These are phyloP conservation scores for Teratosphaeria destructans DNA, from an alignment of 2,329 filamentous ascomycete genomes.

Conservation along the genomic window DNA sequence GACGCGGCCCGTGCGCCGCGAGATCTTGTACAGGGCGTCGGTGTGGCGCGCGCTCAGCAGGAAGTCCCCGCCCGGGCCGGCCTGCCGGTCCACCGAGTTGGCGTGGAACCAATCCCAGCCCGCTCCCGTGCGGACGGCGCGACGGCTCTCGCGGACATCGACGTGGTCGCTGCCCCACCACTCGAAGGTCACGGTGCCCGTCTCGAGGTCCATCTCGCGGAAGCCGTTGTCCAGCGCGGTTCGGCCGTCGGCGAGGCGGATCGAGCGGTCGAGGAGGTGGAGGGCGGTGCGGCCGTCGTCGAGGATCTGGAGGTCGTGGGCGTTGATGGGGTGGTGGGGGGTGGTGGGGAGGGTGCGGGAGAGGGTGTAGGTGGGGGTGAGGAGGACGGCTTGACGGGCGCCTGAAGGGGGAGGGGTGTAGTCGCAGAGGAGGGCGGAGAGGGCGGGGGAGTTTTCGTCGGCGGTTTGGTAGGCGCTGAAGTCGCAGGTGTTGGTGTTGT, in stretches of 20 bases:
- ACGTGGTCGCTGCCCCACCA: slow-evolving; percentile 28
- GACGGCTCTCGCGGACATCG: slow-evolving; percentile 23
- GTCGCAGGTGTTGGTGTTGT: background rate
- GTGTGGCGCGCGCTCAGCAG: slow-evolving; percentile 30
- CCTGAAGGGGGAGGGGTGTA: slow-evolving; percentile 1
- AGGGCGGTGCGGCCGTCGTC: background rate
- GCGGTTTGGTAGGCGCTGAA: background rate
- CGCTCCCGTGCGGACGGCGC: background rate
- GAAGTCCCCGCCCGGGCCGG: slow-evolving; percentile 25
- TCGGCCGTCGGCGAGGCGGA: background rate
- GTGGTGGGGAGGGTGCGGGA: background rate
- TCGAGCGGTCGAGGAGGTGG: background rate
- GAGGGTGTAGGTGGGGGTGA: background rate
- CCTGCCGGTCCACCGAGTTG: slow-evolving; percentile 30
- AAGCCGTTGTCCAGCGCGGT: slow-evolving; percentile 4
- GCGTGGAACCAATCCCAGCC: slow-evolving; percentile 20
- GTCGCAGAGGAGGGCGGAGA: background rate
- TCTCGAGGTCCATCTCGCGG: slow-evolving; percentile 23
- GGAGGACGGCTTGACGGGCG: slow-evolving; percentile 1
- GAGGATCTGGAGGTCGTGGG: slow-evolving; percentile 28
- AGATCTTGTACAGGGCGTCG: slow-evolving; percentile 29
- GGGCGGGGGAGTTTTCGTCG: background rate
- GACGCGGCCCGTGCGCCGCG: slow-evolving; percentile 24
- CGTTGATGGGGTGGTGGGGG: slow-evolving; percentile 17
- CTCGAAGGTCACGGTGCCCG: slow-evolving; percentile 20